Base-by-base conservation (phyloP, 2,329 filamentous ascomycete species). In the Sporothrix curviconia region DNA sequence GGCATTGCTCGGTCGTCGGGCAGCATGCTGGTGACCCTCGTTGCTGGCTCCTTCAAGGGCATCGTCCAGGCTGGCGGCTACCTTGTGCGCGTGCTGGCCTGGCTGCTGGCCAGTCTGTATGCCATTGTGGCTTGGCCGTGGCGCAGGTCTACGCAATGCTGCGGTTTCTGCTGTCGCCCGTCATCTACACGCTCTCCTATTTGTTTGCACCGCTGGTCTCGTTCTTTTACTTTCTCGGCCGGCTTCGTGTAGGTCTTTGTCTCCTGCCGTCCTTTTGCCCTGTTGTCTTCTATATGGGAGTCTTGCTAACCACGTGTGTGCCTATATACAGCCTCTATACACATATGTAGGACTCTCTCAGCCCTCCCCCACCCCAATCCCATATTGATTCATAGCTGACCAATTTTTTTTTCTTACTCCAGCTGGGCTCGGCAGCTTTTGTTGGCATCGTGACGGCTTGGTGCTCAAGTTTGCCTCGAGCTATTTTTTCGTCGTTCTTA, bases 361-460 rank as follows among this genome's bases (percentile, higher is more conserved):
- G 19, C 22, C n/a, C 11, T 24, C 12, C 1, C 17, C 15, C 1
- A 12, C n/a, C n/a, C n/a, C n/a, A n/a, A n/a, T n/a, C n/a, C n/a
- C n/a, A n/a, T n/a, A n/a, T n/a, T n/a, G n/a, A n/a, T n/a, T n/a
- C n/a, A n/a, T n/a, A n/a, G n/a, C n/a, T n/a, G n/a, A n/a, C n/a
- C n/a, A n/a, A n/a, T n/a, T n/a, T n/a, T n/a, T n/a, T n/a, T n/a
- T n/a, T n/a, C n/a, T n/a, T n/a, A n/a, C 1, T 4, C 7, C 34
- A 57, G 43, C 58, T 91, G 47, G 84, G 83, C 50, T 78, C 84
- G 24, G 89, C 88, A 7, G 78, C 81, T 32, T 70, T 88, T 17
- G 76, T 90, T 54, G 89, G 89, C n/a, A 71, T 85, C 54, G 52
- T 82, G 11, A 74, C 84, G 89, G 87, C 53, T 69, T 84, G 52